Percentiles rank a stretch among this genome's conserved stretches.
These are phyloP conservation scores for Silybum marianum DNA, from an alignment of 129 eudicot species.

Conservation along the genomic window DNA sequence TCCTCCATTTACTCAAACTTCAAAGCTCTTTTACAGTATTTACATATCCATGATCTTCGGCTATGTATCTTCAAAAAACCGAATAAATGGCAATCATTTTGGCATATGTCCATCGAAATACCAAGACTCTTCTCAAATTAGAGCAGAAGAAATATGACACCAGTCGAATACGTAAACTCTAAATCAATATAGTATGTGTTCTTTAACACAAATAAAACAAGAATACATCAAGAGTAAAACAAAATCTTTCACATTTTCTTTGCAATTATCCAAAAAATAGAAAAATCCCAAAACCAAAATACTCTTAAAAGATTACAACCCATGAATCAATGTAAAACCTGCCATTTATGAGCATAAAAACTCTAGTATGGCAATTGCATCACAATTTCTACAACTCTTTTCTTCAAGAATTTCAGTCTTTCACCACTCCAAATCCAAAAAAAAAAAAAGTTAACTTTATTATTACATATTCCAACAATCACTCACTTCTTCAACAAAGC, in stretches of 20 bases:
- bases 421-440: background rate
- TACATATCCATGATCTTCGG: too few species aligned
- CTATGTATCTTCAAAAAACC: too few species aligned
- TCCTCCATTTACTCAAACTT: too few species aligned
- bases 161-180: background rate
- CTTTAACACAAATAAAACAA: background rate
- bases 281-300: background rate
- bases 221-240: background rate
- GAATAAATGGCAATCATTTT: too few species aligned
- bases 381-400: constrained; percentile 29
- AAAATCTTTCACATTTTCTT: background rate
- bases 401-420: background rate
- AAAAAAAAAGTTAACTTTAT: constrained; percentile 17
- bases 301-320: constrained; percentile 33
- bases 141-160: too few species aligned
- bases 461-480: constrained; percentile 5
- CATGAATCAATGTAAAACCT: constrained; percentile 27
- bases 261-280: constrained; percentile 10
- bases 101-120: too few species aligned
- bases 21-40: too few species aligned
- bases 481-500: constrained; percentile 70
- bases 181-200: background rate
- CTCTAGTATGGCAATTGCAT: constrained; percentile 35
- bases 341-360: constrained; percentile 62
- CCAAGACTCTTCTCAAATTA: too few species aligned